Base-by-base conservation (phyloP, 768 basidiomycete genomes). In the Clitopilus hobsonii region DNA sequence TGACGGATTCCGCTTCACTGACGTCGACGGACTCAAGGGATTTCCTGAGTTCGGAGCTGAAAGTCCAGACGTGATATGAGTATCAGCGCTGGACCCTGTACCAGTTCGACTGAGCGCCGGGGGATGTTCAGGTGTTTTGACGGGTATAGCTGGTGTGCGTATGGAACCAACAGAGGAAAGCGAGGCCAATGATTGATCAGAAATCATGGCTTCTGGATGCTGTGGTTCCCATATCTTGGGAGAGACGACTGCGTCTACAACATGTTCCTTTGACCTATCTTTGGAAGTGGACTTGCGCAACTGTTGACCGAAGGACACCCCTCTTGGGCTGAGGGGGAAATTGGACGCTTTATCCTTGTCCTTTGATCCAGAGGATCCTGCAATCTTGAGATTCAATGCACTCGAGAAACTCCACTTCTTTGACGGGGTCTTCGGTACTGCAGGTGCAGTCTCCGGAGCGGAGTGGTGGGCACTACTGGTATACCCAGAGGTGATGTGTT, bases 321-420 rank as follows among this genome's bases (percentile, higher is more conserved):
- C 74, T 54, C 85, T 82, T 18, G 88, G 87, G 62, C 88, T 89
- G 52, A 85, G 66, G 11, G 85, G 80, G 57, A 85, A 82, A 16
- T 74, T 69, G 26, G 84, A 74, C 2, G 41, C n/a, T 45, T 45
- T 45, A 8, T 45, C 41, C n/a, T 45, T 45, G 8, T 45, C 41
- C 38, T 83, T 82, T 59, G 83, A 71, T 71, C 65, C 70, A 52
- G 84, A 82, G 38, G 79, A 77, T 18, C 80, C 80, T 13, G 85
- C 80, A 51, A 91, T 69, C 65, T 82, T 90, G 67, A 89, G 79
- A 60, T 89, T 91, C 3, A 94, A 73, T 22, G 89, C 90, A 58
- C 81, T 88, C n/a, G 90, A 89, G 68, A 95, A 89, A 66, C 92
- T 94, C 93, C 93, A 95, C 70, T 95, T 95, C 80, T 94, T 94